Conservation (phyloP, 495 filamentous ascomycete genomes). For the Annulohypoxylon nitens region DNA sequence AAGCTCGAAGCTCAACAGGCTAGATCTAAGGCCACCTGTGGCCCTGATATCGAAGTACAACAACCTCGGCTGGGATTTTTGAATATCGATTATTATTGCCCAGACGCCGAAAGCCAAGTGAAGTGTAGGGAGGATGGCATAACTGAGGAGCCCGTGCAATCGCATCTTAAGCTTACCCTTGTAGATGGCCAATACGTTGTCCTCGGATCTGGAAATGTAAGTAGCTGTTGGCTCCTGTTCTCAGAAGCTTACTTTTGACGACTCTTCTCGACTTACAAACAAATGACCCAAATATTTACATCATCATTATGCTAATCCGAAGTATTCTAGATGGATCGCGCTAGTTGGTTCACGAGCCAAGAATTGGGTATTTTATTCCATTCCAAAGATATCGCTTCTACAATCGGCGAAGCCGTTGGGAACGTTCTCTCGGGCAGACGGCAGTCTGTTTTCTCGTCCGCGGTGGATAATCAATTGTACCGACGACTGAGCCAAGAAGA, state of each 20-base stretch:
- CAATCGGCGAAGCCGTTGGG: slow-evolving; percentile 58
- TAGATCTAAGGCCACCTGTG: neutral
- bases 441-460: slow-evolving; percentile 51
- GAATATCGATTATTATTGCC: slow-evolving; percentile 63
- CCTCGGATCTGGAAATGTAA: slow-evolving; percentile 76
- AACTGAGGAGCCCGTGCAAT: slow-evolving; percentile 69
- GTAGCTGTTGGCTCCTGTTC: neutral
- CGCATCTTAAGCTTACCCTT: slow-evolving; percentile 77
- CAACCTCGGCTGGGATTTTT: slow-evolving; percentile 54
- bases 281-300: neutral
- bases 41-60: slow-evolving; percentile 51
- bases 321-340: slow-evolving; percentile 68
- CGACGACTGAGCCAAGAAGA: slow-evolving; percentile 1
- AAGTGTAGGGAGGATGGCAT: slow-evolving; percentile 2
- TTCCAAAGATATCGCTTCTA: slow-evolving; percentile 57
- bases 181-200: slow-evolving; percentile 71
- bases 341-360: slow-evolving; percentile 82
- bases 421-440: slow-evolving; percentile 60
- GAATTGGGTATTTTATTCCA: slow-evolving; percentile 79
- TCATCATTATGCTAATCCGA: slow-evolving; percentile 13
- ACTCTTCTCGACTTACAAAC: neutral
- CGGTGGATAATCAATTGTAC: slow-evolving; percentile 3
- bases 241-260: neutral
- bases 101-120: slow-evolving; percentile 26
- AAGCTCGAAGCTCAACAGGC: slow-evolving; percentile 39